Conservation (phyloP, 495 filamentous ascomycete genomes). For the Neurospora sp. region DNA sequence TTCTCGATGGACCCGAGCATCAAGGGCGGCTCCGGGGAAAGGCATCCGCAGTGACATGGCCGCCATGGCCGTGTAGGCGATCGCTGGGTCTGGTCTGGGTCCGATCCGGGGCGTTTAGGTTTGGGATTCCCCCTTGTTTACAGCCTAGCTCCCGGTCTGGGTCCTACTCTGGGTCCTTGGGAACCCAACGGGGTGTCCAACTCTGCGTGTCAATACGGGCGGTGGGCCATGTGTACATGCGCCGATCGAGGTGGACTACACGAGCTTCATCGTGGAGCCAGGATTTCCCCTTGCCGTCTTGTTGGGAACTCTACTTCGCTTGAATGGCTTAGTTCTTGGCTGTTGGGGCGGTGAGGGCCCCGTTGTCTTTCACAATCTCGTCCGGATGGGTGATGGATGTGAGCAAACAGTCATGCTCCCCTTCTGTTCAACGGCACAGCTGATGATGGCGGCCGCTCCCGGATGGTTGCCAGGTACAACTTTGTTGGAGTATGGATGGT, state of each 20-base stretch:
- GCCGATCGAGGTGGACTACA: not conserved
- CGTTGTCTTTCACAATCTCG: not conserved
- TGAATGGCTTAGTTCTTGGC: not conserved
- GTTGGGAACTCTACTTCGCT: not conserved
- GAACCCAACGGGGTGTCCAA: not conserved
- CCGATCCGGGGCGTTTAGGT: not conserved
- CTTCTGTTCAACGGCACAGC: not conserved
- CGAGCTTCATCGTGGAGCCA: not conserved
- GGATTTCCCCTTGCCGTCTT: not conserved
- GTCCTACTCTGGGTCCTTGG: not conserved
- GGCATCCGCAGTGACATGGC: constrained; percentile 19
- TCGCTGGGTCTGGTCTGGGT: not conserved
- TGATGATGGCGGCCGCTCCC: not conserved
- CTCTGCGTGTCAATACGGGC: not conserved
- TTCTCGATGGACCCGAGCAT: constrained; percentile 22
- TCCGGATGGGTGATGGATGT: not conserved
- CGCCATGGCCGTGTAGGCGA: not conserved
- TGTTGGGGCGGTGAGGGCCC: not conserved
- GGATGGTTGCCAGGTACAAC: not conserved
- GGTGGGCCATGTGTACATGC: not conserved
- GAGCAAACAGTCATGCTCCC: not conserved
- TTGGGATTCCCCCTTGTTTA: not conserved
- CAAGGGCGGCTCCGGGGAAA: constrained; percentile 16
- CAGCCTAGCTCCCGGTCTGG: not conserved
- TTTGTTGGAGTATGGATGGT: not conserved